Percentiles rank a stretch among this genome's conserved stretches.
phyloP scores from a whole-genome alignment of 441 rosid genomes.

The Manihot esculenta region DNA sequence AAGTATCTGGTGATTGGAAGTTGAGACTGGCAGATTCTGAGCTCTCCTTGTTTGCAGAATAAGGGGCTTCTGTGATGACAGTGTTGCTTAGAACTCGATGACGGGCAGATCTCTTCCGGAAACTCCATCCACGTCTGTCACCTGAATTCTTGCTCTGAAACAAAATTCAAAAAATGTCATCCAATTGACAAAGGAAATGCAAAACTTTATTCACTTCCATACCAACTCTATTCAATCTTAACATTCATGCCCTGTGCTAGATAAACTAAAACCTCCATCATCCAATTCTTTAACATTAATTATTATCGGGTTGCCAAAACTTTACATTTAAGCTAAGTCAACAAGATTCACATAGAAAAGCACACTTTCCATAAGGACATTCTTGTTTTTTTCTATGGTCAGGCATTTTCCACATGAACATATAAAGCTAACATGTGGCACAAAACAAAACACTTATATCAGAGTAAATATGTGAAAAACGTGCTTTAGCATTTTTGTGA shows the following conservation, averaged over 20 bases:
- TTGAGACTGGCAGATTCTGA: conserved; percentile 51
- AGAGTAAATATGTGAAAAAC: background rate
- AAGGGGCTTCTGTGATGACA: conserved; percentile 49
- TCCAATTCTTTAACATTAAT: conserved; percentile 4
- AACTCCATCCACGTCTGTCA: conserved; percentile 82
- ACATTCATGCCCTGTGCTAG: background rate
- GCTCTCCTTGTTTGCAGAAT: conserved; percentile 51
- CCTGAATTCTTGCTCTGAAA: conserved; percentile 57
- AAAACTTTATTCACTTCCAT: background rate
- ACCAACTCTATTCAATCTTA: background rate
- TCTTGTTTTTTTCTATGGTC: background rate
- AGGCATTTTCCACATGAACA: background rate
- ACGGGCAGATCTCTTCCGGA: conserved; percentile 71
- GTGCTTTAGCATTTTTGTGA: background rate
- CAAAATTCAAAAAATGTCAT: conserved; percentile 15
- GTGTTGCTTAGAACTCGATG: conserved; percentile 70
- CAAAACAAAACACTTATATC: background rate
- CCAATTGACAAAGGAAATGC: conserved; percentile 1
- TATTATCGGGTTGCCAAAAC: background rate
- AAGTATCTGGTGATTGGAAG: conserved; percentile 38
- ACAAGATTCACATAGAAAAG: background rate
- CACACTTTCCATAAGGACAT: background rate
- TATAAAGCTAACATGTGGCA: background rate
- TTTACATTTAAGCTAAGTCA: background rate
- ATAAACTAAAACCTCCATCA: background rate